Conservation (phyloP, 192 early-diverging fungal genomes). For the Backusella westeae region DNA sequence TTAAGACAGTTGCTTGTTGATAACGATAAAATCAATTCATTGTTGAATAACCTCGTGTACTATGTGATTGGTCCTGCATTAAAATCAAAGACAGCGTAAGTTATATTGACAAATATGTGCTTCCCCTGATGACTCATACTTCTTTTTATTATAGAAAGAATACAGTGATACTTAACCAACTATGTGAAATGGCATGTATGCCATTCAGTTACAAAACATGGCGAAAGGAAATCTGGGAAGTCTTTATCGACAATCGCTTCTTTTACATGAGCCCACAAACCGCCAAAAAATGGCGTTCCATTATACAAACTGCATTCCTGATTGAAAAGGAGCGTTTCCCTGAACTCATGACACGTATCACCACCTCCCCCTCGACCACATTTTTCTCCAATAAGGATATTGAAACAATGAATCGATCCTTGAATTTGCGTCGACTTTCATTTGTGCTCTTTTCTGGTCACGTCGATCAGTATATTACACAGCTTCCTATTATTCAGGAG, state of each 20-base stretch:
- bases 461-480: conserved; percentile 73
- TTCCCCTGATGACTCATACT: background rate
- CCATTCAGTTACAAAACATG: conserved; percentile 62
- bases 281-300: conserved; percentile 61
- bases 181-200: conserved; percentile 61
- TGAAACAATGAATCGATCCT: conserved; percentile 65
- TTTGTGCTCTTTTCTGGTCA: conserved; percentile 76
- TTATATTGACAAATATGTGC: background rate
- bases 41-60: conserved; percentile 76
- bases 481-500: conserved; percentile 80
- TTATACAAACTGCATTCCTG: conserved; percentile 68
- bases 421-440: conserved; percentile 72
- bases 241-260: conserved; percentile 70
- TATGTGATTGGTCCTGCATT: conserved; percentile 74
- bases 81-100: conserved; percentile 51
- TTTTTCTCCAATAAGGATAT: conserved; percentile 84
- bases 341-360: conserved; percentile 72
- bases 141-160: conserved; percentile 12
- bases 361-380: conserved; percentile 64
- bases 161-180: conserved; percentile 49
- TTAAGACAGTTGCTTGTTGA: conserved; percentile 69
- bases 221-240: conserved; percentile 76
- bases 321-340: conserved; percentile 76
- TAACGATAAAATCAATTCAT: conserved; percentile 63
- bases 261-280: conserved; percentile 59